Conservation (phyloP, 2,329 filamentous ascomycete species). For the Aureobasidium sp. region DNA sequence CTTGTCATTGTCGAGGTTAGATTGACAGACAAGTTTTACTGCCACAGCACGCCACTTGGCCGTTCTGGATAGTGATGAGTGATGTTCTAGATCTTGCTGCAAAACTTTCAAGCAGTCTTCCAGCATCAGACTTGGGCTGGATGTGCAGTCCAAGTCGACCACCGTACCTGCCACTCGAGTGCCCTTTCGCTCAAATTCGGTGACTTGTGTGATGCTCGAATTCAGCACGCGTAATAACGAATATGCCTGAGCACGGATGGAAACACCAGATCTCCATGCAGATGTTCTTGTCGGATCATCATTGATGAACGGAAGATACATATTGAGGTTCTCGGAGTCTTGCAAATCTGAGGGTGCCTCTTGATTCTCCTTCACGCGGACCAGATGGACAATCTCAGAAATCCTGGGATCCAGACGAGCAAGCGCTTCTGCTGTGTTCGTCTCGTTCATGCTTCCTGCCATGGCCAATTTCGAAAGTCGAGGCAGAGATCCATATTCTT, state of each 20-base stretch:
- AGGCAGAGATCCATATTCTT: slow-evolving; percentile 21
- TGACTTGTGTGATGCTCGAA: slow-evolving; percentile 18
- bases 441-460: not conserved
- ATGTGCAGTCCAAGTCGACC: not conserved
- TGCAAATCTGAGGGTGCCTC: not conserved
- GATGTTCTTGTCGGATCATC: slow-evolving; percentile 37
- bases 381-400: slow-evolving; percentile 44
- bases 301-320: slow-evolving; percentile 59
- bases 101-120: not conserved
- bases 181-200: slow-evolving; percentile 34
- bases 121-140: not conserved
- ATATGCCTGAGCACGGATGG: slow-evolving; percentile 33
- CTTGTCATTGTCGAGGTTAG: slow-evolving; percentile 13
- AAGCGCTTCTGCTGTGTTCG: slow-evolving; percentile 11
- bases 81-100: not conserved
- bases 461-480: slow-evolving; percentile 11
- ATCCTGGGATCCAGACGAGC: slow-evolving; percentile 40
- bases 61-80: not conserved
- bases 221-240: slow-evolving; percentile 25
- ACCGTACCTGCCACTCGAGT: slow-evolving; percentile 17
- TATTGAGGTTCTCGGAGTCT: slow-evolving; percentile 27
- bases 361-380: slow-evolving; percentile 23
- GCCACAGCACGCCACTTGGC: slow-evolving; percentile 16
- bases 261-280: slow-evolving; percentile 34
- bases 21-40: slow-evolving; percentile 7